Evolutionary conservation across 192 early-diverging fungal species (phyloP), one percentile per base, ranked within the genome.

Genomic region (Dissophora globulifera): DNA sequence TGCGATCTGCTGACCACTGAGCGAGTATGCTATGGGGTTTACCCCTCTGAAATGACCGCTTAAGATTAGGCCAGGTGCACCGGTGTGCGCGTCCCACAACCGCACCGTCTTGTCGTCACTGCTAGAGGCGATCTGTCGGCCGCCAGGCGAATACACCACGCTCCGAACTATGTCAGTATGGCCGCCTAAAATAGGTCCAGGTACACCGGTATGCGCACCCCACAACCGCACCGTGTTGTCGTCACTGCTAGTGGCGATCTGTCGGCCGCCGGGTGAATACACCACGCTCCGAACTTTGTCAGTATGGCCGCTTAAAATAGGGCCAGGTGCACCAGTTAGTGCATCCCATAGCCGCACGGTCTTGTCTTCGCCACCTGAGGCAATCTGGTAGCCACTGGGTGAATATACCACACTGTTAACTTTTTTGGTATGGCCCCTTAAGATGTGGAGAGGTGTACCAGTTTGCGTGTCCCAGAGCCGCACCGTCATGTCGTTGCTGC

Each of bases 341-440:
- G 15, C 7, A 84, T 58, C 76, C 86, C 88, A 91, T 17, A 91
- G 79, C 26, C 89, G 68, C 32, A 85, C 87, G 5, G 84, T 88
- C 57, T 88, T 79, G 58, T 90, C 88, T 13, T 84, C 80, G 23
- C 88, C 87, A 10, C 90, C 88, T 4, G 88, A 90, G 16, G 86
- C 88, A 43, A 91, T 58, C 60, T 62, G 67, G 31, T 67, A 60
- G n/a, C 89, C 90, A 54, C 87, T 84, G 47, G 74, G 78, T 42
- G 85, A 91, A 88, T 88, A 91, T 0, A 79, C 85, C 0, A 91
- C 88, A 7, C 88, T 82, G 16, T 81, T 79, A 12, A 90, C 89
- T 17, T 12, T 47, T 17, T 58, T 33, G 25, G 58, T 54, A 61
- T 69, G 67, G 17, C 67, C 67, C 11, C 23, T 54, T 22, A 69